Evolutionary conservation across 1,284 basidiomycete genomes (phyloP).

Genomic region (Moniliophthora roreri): DNA sequence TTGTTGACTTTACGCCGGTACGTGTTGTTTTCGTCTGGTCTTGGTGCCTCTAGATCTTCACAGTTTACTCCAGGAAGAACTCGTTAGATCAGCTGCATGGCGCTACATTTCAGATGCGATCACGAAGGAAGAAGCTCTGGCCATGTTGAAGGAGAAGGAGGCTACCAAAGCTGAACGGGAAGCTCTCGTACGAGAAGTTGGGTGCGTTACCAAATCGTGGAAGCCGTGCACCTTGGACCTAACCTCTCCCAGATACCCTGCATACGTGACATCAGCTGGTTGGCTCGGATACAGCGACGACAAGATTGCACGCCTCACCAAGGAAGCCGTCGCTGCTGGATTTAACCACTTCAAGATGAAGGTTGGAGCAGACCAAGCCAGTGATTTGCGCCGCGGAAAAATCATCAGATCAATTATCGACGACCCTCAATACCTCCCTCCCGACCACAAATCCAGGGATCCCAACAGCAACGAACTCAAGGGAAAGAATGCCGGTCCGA

Average conservation of each 20-base stretch:
- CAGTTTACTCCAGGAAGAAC: slow-evolving; percentile 64
- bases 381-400: slow-evolving; percentile 84
- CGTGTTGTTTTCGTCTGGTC: slow-evolving; percentile 20
- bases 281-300: slow-evolving; percentile 79
- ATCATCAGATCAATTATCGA: slow-evolving; percentile 95
- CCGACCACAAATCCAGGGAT: slow-evolving; percentile 55
- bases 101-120: slow-evolving; percentile 94
- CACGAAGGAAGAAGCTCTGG: slow-evolving; percentile 86
- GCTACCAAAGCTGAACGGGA: slow-evolving; percentile 80
- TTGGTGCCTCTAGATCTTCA: background rate
- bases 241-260: background rate
- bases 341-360: slow-evolving; percentile 99
- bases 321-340: slow-evolving; percentile 80
- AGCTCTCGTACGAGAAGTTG: slow-evolving; percentile 63
- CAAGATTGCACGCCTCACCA: slow-evolving; percentile 85
- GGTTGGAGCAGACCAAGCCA: slow-evolving; percentile 81
- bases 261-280: background rate
- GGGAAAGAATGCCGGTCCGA: slow-evolving; percentile 93
- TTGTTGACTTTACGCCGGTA: slow-evolving; percentile 82
- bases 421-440: slow-evolving; percentile 73
- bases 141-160: slow-evolving; percentile 78
- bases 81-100: slow-evolving; percentile 84
- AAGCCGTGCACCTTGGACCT: slow-evolving; percentile 68
- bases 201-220: slow-evolving; percentile 73
- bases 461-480: slow-evolving; percentile 62